Percentiles rank a stretch among this genome's conserved stretches.
Evolutionary conservation across 805 yeast species (phyloP).

Genomic region (Candida chauliodis): DNA sequence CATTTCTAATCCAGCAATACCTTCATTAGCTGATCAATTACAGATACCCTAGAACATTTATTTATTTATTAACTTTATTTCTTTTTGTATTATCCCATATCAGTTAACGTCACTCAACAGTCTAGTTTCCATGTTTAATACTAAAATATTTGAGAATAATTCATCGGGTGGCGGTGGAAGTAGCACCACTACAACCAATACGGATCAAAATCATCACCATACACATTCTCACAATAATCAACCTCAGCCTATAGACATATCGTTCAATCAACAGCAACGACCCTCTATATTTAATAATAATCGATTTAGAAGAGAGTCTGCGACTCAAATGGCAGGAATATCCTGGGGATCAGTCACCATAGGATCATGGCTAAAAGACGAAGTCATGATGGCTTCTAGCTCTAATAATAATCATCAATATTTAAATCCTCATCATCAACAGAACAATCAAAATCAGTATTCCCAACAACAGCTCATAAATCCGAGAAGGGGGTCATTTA

Average conservation of each 20-base stretch:
- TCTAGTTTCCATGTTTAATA: constrained; percentile 44
- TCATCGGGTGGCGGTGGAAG: constrained; percentile 19
- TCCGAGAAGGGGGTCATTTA: constrained; percentile 37
- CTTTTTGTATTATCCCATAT: too few relatives aligned
- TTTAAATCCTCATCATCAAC: constrained; percentile 10
- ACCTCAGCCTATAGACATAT: constrained; percentile 44
- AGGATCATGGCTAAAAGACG: constrained; percentile 95
- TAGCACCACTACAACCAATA: constrained; percentile 22
- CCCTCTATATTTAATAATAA: constrained; percentile 35
- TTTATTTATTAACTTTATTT: too few relatives aligned
- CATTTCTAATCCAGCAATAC: too few relatives aligned
- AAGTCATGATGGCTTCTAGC: constrained; percentile 54
- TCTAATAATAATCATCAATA: constrained; percentile 12
- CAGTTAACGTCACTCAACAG: constrained; percentile 6
- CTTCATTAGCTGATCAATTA: too few relatives aligned
- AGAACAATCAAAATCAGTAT: constrained; percentile 3
- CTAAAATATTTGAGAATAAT: constrained; percentile 36
- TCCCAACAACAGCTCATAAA: constrained; percentile 19
- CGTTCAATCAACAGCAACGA: constrained; percentile 23
- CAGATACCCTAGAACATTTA: too few relatives aligned
- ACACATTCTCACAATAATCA: constrained; percentile 9
- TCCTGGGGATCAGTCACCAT: constrained; percentile 96
- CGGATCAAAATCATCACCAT: not conserved
- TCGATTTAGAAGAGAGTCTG: constrained; percentile 75
- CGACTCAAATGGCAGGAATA: constrained; percentile 79